Base-by-base conservation (phyloP, 1,284 basidiomycete genomes). In the Xanthoconium separans region DNA sequence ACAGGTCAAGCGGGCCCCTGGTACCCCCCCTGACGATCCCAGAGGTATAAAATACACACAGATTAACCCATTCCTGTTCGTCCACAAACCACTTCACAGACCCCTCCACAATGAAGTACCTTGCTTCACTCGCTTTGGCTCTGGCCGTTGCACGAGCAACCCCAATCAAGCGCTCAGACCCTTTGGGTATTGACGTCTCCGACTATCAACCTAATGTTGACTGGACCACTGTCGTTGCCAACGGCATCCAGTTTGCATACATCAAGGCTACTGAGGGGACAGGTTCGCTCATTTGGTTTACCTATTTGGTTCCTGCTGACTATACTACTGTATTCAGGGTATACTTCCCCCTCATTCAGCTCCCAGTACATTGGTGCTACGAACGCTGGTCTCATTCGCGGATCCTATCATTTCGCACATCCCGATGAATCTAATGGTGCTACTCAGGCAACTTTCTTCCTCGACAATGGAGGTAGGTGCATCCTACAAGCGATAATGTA, bases 191-290 rank as follows among this genome's bases (percentile, higher is more conserved):
- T 8, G 52, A 53, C 61, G 77, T 89, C 49, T 85, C 83, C 18
- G 58, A 68, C 60, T 81, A 75, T 56, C 85, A 87, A 57, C 61
- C 75, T 27, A 65, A 63, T 55, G 70, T 87, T 22, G 72, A 85
- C 66, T 85, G 82, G 80, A 71, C 68, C 34, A 72, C 75, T 8
- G 81, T 82, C 56, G 77, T 75, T 54, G 68, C 76, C 20, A 83
- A 83, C 56, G 84, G 84, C 5, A 69, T 85, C 42, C 57, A 73
- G n/a, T 89, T 87, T 59, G 83, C 75, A 11, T 86, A 77, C 63
- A 85, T 88, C 77, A 88, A 89, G 65, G 86, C 48, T 31, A 37
- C 36, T 37, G 84, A 89, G 64, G 83, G 83, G 15, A 85, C 80
- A 39, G 68, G 77, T 85, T 47, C 55, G 59, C 68, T 37, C 20